Conservation (phyloP, 371 early-diverging fungal genomes). For the Coemansia sp. region DNA sequence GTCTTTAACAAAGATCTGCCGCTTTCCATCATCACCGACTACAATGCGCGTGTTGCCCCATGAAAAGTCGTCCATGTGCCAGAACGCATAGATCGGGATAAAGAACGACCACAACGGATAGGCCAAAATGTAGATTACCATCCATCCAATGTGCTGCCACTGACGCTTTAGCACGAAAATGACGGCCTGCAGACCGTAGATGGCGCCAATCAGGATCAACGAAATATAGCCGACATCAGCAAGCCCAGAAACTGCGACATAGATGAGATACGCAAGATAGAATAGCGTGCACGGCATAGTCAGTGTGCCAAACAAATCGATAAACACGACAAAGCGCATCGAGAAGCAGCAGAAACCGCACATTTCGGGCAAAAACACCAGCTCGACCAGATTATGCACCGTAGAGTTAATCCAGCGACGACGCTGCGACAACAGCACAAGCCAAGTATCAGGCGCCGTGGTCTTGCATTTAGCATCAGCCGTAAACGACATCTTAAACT, state of each 20-base stretch:
- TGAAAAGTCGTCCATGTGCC: conserved; percentile 97
- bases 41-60: conserved; percentile 97
- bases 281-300: conserved; percentile 89
- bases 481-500: conserved; percentile 95
- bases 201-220: conserved; percentile 64
- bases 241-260: conserved; percentile 54
- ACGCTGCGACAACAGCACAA: conserved; percentile 91
- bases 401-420: conserved; percentile 99
- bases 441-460: conserved; percentile 93
- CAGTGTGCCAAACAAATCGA: conserved; percentile 91
- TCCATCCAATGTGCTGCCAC: conserved; percentile 96
- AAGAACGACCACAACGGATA: conserved; percentile 82
- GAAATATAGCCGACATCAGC: conserved; percentile 64
- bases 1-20: conserved; percentile 57
- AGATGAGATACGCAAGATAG: conserved; percentile 76
- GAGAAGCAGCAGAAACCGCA: conserved; percentile 98
- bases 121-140: conserved; percentile 87
- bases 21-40: conserved; percentile 82
- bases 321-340: conserved; percentile 94
- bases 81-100: conserved; percentile 82
- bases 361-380: conserved; percentile 80
- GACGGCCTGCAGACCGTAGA: conserved; percentile 80
- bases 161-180: conserved; percentile 78
- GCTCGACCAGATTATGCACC: conserved; percentile 90
- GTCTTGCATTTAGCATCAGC: conserved; percentile 95